phyloP scores from a whole-genome alignment of 2,329 filamentous ascomycete species.

The Claviceps fusiformis region DNA sequence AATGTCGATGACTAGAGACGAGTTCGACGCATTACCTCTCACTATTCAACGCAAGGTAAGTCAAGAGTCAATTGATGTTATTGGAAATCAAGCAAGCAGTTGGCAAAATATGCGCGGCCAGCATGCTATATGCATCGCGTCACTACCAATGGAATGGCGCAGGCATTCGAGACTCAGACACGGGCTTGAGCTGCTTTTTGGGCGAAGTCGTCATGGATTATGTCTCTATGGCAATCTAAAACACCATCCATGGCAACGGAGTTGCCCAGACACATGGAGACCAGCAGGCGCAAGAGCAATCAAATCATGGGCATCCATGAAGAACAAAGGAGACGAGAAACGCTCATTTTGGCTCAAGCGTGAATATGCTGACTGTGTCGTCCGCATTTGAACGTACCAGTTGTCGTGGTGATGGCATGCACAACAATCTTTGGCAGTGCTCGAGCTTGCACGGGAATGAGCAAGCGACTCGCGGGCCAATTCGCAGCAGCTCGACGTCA shows the following conservation, averaged over 20 bases:
- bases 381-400: neutral
- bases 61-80: conserved; percentile 4
- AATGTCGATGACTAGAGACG: conserved; percentile 21
- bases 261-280: neutral
- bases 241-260: neutral
- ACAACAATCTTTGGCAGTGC: neutral
- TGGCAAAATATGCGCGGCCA: neutral
- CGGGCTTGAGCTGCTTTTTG: neutral
- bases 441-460: neutral
- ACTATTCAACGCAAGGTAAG: conserved; percentile 45
- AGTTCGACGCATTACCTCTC: conserved; percentile 39
- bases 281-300: neutral
- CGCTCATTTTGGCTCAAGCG: neutral
- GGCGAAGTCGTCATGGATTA: neutral
- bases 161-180: neutral
- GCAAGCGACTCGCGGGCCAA: neutral
- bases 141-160: neutral
- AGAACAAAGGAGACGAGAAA: neutral
- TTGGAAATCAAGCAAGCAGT: neutral
- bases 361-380: neutral
- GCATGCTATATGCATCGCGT: neutral
- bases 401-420: neutral
- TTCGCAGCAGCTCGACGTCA: neutral
- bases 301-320: neutral
- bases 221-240: neutral